phyloP scores from a whole-genome alignment of 208 protist species.

The Leptomonas seymouri region DNA sequence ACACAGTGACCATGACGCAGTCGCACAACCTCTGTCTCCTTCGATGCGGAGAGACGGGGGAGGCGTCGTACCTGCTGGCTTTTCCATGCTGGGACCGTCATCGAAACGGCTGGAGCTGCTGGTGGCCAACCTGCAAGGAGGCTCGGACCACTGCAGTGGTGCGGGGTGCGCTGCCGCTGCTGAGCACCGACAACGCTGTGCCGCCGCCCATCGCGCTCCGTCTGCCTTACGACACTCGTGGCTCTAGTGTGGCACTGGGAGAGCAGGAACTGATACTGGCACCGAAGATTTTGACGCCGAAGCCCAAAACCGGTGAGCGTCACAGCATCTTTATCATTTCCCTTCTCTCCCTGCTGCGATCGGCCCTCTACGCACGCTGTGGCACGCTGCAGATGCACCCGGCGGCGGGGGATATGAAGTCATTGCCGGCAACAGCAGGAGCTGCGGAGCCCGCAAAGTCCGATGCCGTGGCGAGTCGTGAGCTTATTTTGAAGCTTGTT shows the following conservation, averaged over 20 bases:
- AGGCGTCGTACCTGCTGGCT: conserved; percentile 55
- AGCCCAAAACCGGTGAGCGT: conserved; percentile 4
- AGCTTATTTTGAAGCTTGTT: conserved; percentile 23
- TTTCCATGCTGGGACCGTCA: conserved; percentile 60
- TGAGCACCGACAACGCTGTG: conserved; percentile 35
- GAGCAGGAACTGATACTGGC: conserved; percentile 56
- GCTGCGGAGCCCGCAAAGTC: neutral
- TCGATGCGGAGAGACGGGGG: conserved; percentile 39
- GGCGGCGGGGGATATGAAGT: neutral
- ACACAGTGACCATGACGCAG: conserved; percentile 40
- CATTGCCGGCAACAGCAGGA: neutral
- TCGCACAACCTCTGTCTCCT: conserved; percentile 64
- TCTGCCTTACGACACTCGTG: conserved; percentile 62
- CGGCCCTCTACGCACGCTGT: conserved; percentile 45
- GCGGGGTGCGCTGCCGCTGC: conserved; percentile 39
- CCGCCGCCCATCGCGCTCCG: conserved; percentile 65
- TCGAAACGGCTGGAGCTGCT: conserved; percentile 61
- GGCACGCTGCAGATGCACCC: conserved; percentile 26
- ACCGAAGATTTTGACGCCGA: conserved; percentile 34
- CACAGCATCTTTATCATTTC: conserved; percentile 25
- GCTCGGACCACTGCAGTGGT: conserved; percentile 10
- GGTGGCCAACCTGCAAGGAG: conserved; percentile 14
- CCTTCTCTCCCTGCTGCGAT: conserved; percentile 42
- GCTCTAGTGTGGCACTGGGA: conserved; percentile 63
- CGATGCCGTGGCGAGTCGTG: conserved; percentile 16